Conservation (phyloP, 139 green algal species). For the Chlamydomonas applanata region DNA sequence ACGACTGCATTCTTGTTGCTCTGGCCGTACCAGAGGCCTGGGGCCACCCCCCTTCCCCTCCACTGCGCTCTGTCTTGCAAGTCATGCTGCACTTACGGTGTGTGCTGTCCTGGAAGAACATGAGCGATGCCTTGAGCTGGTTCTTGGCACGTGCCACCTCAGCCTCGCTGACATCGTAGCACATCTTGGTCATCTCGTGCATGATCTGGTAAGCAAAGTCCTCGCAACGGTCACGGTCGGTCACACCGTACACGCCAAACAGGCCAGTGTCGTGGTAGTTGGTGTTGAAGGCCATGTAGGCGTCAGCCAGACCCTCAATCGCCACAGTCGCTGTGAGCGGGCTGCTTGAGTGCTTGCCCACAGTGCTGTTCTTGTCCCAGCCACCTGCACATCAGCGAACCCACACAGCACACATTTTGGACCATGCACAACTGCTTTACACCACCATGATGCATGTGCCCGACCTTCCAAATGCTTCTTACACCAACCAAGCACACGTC, state of each 20-base stretch:
- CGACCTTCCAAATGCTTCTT: too few species aligned
- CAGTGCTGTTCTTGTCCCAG: constrained; percentile 69
- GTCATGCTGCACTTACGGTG: constrained; percentile 51
- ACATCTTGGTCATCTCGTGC: constrained; percentile 75
- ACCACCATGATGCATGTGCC: too few species aligned
- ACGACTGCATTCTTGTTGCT: too few species aligned
- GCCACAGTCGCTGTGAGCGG: constrained; percentile 83
- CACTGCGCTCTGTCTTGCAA: neutral
- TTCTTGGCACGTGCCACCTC: constrained; percentile 92
- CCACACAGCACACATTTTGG: too few species aligned
- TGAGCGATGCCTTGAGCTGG: constrained; percentile 87
- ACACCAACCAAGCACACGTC: too few species aligned
- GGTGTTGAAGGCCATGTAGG: constrained; percentile 96
- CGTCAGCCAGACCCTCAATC: constrained; percentile 80
- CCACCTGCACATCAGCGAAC: constrained; percentile 50
- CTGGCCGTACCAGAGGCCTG: too few species aligned
- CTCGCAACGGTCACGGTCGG: constrained; percentile 49
- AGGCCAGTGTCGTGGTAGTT: constrained; percentile 96
- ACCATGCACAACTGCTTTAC: too few species aligned
- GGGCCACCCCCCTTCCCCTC: neutral
- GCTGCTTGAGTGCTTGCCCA: constrained; percentile 56
- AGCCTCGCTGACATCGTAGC: constrained; percentile 83
- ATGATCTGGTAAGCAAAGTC: constrained; percentile 67
- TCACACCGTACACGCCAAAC: constrained; percentile 88
- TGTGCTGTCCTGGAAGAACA: constrained; percentile 65